Base-by-base conservation (phyloP, 2,329 filamentous ascomycete species). In the Ramularia collo-cygni region DNA sequence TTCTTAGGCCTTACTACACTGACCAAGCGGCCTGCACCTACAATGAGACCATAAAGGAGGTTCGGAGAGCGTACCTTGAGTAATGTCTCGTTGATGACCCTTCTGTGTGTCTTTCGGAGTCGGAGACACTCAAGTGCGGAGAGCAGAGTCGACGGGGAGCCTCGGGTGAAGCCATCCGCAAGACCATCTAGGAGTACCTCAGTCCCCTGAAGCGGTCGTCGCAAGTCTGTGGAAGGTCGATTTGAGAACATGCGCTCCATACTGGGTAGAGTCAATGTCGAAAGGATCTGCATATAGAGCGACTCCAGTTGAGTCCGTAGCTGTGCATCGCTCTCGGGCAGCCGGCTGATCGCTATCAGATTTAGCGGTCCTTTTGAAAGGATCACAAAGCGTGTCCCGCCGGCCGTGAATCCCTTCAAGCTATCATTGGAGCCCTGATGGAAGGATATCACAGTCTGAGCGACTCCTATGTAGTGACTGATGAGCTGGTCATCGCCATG, bases 381-480 rank as follows among this genome's bases (percentile, higher is more conserved):
- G 45, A 98, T 76, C 17, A 95, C 85, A 53, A 98, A 96, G 43
- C 85, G 81, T 17, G 86, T 81, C 38, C 80, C 76, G 10, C 84
- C 88, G n/a, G 92, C 89, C 2, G 83, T 87, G 60, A 98, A 98
- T 10, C 83, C 83, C 49, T 78, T 77, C 8, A 98, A 71, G 1
- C 76, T 77, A 58, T 95, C 85, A 40, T 83, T 76, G 7, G 82
- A 76, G 32, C 81, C 81, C 60, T 95, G 83, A 58, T 93, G 96
- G 60, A 95, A 95, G 1, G 92, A 96, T 47, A 98, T 95, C 53
- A 98, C 90, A 30, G 92, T 98, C 61, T 96, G 92, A 2, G 95
- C 82, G 13, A 98, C 83, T 28, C 92, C 92, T 61, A 96, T 90
- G 54, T 92, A 95, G 36, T 85, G 84, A 54, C 93, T 95, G 59